These are phyloP conservation scores for Aphanomyces astaci DNA, from an alignment of 352 stramenopile species.

Conservation along the genomic window DNA sequence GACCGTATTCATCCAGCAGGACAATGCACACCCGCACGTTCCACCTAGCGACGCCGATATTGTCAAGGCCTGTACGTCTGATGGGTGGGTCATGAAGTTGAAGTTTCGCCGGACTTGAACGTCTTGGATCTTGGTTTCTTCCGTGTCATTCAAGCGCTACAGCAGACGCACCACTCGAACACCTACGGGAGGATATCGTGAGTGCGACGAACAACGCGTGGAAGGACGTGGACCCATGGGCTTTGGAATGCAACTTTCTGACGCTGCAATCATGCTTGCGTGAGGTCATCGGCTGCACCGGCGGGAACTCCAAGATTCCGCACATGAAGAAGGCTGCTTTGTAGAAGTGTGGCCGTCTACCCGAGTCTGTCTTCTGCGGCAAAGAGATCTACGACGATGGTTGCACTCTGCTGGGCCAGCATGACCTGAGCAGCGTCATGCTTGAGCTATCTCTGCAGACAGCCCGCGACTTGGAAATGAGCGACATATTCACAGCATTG, in stretches of 20 bases:
- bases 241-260: background rate
- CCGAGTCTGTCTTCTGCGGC: background rate
- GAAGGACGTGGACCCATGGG: background rate
- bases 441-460: background rate
- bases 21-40: too few relatives aligned
- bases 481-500: background rate
- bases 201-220: background rate
- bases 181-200: background rate
- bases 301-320: background rate
- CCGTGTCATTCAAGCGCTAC: background rate
- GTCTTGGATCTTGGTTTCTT: background rate
- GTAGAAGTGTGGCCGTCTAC: background rate
- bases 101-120: background rate
- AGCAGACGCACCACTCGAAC: background rate
- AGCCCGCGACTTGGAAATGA: background rate
- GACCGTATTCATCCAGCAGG: background rate
- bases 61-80: background rate
- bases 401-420: background rate
- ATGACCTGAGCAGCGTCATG: background rate
- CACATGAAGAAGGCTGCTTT: background rate
- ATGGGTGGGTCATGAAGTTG: background rate
- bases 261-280: background rate
- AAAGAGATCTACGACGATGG: background rate
- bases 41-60: background rate
- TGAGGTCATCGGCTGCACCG: background rate